Base-by-base conservation (phyloP, 257 asterid species). In the Leonotis leonurus region DNA sequence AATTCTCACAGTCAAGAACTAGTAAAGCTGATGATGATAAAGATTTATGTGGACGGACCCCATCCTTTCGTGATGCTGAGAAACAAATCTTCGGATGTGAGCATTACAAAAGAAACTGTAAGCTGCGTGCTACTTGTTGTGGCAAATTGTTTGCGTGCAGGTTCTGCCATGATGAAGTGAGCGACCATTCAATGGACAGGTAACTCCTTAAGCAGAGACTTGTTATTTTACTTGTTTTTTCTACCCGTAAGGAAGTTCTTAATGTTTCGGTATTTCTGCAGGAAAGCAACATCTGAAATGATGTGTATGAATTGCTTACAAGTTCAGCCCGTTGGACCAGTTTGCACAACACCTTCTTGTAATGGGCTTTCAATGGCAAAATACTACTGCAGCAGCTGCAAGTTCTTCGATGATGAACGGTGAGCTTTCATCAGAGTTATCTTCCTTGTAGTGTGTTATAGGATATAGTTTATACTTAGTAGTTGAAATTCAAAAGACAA, bases 121-220 rank as follows among this genome's bases (percentile, higher is more conserved):
- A 92, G 74, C 80, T 92, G 50, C 93, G 97, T 64, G 98, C 98
- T 81, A 86, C 93, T 67, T 92, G 98, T 64, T 92, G 98, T 59
- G 95, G 94, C 56, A 89, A 92, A 70, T 60, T 92, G 64, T 79
- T 89, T 69, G 70, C 94, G 1, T 89, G 98, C 80, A 81, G 98
- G 80, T 92, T 88, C 75, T 92, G 98, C 78, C 98, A 92, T 65
- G 98, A 92, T 68, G 88, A 89, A 81, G 88, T 92, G 70, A 92
- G 98, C 59, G 98, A 92, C 80, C 98, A 92, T 75, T 81, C 98
- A 18, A 92, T 92, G 97, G 98, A 92, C 6, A 80, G 98, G 98
- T 89, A 79, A 70, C 56, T 16, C 62, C 48, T 52, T 6, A 13
- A 25, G 32, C 29, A 50, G 55, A 57, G 41, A 27, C 24, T 56